Conservation (phyloP, 441 rosid species). For the Populus hybrid region DNA sequence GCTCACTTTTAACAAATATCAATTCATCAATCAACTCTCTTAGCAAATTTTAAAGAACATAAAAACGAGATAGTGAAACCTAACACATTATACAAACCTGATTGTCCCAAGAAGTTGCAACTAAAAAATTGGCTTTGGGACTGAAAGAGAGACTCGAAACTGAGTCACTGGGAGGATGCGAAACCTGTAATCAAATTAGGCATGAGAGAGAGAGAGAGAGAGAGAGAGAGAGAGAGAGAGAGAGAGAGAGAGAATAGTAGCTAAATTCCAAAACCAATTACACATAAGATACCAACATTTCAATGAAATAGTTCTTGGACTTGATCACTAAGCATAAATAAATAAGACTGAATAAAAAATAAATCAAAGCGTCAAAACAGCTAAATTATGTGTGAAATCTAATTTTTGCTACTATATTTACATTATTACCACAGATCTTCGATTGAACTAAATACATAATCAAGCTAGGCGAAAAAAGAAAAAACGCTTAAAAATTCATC, state of each 20-base stretch:
- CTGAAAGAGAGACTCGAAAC: conserved; percentile 88
- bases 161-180: conserved; percentile 80
- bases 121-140: conserved; percentile 79
- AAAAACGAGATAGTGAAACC: neutral
- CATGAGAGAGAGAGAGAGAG: neutral
- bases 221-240: neutral
- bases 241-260: neutral
- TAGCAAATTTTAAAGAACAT: neutral
- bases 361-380: neutral
- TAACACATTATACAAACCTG: conserved; percentile 48
- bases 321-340: too few species aligned
- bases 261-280: too few species aligned
- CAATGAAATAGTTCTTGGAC: neutral
- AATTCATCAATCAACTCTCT: neutral
- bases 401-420: neutral
- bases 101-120: conserved; percentile 97
- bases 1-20: neutral
- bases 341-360: too few species aligned
- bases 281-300: neutral
- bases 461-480: neutral
- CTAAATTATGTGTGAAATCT: neutral
- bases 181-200: conserved; percentile 39
- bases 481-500: neutral
- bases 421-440: neutral
- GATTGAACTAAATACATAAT: neutral